Evolutionary conservation across 83 land plant species (phyloP), one percentile per base, ranked within the genome.

Genomic region (Picea mariana): DNA sequence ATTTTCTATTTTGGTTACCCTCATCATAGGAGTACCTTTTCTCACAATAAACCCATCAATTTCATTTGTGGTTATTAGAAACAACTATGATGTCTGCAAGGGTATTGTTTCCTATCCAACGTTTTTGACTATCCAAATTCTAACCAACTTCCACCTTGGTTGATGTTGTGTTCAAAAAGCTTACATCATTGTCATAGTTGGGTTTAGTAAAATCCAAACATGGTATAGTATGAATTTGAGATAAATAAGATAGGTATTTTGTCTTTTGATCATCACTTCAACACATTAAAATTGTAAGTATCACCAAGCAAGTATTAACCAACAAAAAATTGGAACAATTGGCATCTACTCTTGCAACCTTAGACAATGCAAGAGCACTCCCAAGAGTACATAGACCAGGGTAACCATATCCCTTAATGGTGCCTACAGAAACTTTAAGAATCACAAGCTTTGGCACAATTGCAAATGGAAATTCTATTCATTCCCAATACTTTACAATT

Each of bases 401-500:
- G 80, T 96, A 97, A 5, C 96, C 98, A 90, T 93, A 95, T 9
- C 98, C 99, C 96, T 95, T 92, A 62, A 95, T 95, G 26, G 98
- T 97, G 38, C 98, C 98, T n/a, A 98, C 99, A 88, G 97, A 94
- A 79, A 97, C 81, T 58, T 84, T 81, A 58, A 97, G 73, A 26
- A 81, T 80, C 59, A 86, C 94, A 62, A 97, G 87, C 79, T 92
- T 92, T 26, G 98, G 98, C 38, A 97, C 83, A 67, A 91, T 49
- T 73, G 95, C 91, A 87, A 95, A 97, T 59, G 99, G 99, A 86
- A 97, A 97, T 83, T 97, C 95, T 67, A 98, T 96, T 85, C 88
- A 88, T 87, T 97, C 99, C 99, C 99, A 97, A 58, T 95, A 95
- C 98, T 97, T n/a, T n/a, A n/a, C n/a, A n/a, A n/a, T n/a, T n/a